Percentiles rank a stretch among this genome's conserved stretches.
These are phyloP conservation scores for Trichoderma sp. DNA, from an alignment of 2,329 filamentous ascomycete genomes.

Conservation along the genomic window DNA sequence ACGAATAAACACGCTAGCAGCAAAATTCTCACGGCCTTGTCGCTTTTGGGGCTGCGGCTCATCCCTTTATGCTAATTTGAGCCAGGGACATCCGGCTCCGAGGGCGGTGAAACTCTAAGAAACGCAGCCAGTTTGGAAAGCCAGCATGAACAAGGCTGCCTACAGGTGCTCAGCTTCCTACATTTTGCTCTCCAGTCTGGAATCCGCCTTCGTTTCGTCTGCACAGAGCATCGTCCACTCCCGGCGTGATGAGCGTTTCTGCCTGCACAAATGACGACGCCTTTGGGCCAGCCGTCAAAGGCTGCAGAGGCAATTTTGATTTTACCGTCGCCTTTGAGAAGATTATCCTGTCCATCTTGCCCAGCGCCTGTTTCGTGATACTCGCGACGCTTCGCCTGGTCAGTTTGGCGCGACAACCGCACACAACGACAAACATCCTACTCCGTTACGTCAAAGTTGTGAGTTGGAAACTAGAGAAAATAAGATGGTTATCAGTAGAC, in stretches of 20 bases:
- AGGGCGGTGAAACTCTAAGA: too few species aligned
- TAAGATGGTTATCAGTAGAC: too few species aligned
- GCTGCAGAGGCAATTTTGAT: conserved; percentile 22
- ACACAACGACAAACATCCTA: background rate
- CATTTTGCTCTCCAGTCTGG: background rate
- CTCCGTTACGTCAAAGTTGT: background rate
- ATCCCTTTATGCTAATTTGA: too few species aligned
- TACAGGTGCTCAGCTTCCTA: too few species aligned
- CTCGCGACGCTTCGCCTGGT: conserved; percentile 24
- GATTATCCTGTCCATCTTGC: conserved; percentile 24
- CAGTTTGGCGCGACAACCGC: background rate
- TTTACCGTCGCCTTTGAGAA: conserved; percentile 30
- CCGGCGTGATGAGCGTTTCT: background rate
- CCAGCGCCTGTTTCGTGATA: conserved; percentile 22
- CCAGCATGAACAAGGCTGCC: too few species aligned
- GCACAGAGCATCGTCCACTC: background rate
- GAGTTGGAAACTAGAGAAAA: background rate
- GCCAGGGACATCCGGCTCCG: too few species aligned
- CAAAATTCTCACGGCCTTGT: too few species aligned
- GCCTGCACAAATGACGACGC: conserved; percentile 11
- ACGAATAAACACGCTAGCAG: too few species aligned
- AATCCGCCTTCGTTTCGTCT: background rate
- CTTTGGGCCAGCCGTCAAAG: conserved; percentile 25
- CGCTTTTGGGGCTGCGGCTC: too few species aligned
- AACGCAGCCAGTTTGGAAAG: too few species aligned